phyloP scores from a whole-genome alignment of 257 asterid species.

The Gynochthodes officinalis region DNA sequence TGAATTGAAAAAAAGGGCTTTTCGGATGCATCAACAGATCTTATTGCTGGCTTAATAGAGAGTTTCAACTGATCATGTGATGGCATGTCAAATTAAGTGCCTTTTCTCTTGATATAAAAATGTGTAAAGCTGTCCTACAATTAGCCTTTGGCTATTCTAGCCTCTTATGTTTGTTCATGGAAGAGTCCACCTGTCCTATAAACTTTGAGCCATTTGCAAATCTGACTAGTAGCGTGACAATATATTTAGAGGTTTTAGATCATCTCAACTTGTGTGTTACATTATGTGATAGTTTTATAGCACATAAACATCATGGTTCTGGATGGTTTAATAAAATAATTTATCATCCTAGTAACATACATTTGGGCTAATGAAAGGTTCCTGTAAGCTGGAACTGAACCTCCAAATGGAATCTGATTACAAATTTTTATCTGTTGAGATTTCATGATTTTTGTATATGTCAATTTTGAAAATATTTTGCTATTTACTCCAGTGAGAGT shows the following conservation, averaged over 20 bases:
- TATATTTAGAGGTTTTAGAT: not conserved
- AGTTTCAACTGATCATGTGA: not conserved
- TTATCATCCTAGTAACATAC: not conserved
- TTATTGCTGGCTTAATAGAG: not conserved
- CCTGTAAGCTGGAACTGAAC: not conserved
- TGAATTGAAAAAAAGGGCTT: not conserved
- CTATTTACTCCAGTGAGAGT: not conserved
- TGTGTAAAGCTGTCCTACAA: not conserved
- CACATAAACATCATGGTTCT: not conserved
- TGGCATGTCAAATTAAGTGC: not conserved
- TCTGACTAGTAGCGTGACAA: not conserved
- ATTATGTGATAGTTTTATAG: not conserved
- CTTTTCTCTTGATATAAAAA: not conserved
- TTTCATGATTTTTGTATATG: not conserved
- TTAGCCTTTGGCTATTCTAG: not conserved
- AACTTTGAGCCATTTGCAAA: not conserved
- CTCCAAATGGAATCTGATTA: not conserved
- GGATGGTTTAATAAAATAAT: not conserved
- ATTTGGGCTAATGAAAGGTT: not conserved
- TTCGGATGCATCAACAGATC: not conserved
- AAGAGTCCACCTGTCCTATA: not conserved
- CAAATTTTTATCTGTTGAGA: not conserved
- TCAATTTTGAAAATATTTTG: not conserved
- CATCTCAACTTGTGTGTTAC: slow-evolving; percentile 1
- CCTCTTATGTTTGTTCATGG: not conserved